phyloP scores from a whole-genome alignment of 2,329 filamentous ascomycete species.

The Sporothrix sp. region DNA sequence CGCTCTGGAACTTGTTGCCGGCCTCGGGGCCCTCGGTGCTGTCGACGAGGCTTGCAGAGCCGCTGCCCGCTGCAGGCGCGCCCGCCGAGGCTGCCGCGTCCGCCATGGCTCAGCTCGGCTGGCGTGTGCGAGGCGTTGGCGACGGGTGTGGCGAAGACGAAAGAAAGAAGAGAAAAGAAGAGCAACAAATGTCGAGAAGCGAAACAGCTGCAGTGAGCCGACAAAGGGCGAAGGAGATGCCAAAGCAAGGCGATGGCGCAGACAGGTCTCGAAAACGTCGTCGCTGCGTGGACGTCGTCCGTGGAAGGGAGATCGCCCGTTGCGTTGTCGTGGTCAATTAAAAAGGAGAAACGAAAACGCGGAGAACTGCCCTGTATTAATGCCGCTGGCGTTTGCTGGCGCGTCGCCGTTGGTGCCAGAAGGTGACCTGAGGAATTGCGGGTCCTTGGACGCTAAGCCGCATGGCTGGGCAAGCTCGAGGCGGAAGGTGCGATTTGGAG shows the following conservation, averaged over 20 bases:
- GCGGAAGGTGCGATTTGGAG: slow-evolving; percentile 10
- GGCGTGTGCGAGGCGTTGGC: neutral
- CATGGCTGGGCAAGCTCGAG: neutral
- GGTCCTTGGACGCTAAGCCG: neutral
- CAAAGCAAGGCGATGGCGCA: too few species aligned
- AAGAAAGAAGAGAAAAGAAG: too few species aligned
- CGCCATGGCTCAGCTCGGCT: slow-evolving; percentile 13
- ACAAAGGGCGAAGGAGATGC: too few species aligned
- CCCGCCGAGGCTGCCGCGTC: slow-evolving; percentile 13
- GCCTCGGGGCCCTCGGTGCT: slow-evolving; percentile 33
- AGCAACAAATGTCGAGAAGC: too few species aligned
- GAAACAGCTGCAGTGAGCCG: too few species aligned
- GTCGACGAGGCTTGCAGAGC: neutral
- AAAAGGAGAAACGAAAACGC: slow-evolving; percentile 9
- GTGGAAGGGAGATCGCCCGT: neutral
- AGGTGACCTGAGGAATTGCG: too few species aligned
- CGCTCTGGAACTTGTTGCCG: slow-evolving; percentile 91
- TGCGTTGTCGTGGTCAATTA: neutral
- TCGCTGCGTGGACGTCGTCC: too few species aligned
- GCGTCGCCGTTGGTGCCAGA: too few species aligned
- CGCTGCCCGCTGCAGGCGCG: slow-evolving; percentile 8
- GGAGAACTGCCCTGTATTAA: slow-evolving; percentile 9
- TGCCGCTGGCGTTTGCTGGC: too few species aligned
- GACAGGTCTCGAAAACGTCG: too few species aligned
- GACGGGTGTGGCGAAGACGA: neutral